These are phyloP conservation scores for Corrigiola litoralis DNA, from an alignment of 179 eudicot genomes.

Conservation along the genomic window DNA sequence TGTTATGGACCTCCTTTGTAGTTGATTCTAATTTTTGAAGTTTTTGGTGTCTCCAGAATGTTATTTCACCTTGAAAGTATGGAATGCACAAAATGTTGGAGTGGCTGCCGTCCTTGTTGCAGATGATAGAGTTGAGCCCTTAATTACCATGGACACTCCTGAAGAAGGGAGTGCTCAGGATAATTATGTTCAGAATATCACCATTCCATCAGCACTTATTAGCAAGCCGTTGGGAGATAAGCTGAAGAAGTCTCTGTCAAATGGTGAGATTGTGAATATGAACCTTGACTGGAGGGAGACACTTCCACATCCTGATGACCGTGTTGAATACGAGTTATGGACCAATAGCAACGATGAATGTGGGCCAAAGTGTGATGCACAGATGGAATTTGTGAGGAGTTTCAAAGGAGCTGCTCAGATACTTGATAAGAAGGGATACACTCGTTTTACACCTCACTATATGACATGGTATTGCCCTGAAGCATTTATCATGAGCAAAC, in stretches of 20 bases:
- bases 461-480: slow-evolving; percentile 52
- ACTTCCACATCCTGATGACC: slow-evolving; percentile 54
- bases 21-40: background rate
- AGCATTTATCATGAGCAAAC: slow-evolving; percentile 41
- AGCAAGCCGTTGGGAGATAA: slow-evolving; percentile 37
- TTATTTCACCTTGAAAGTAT: slow-evolving; percentile 59
- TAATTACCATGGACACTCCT: slow-evolving; percentile 72
- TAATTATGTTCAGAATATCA: slow-evolving; percentile 50
- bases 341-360: slow-evolving; percentile 59
- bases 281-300: slow-evolving; percentile 56
- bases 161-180: slow-evolving; percentile 44
- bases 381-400: slow-evolving; percentile 35
- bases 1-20: background rate
- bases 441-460: slow-evolving; percentile 42
- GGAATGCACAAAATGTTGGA: slow-evolving; percentile 71
- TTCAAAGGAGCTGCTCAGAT: slow-evolving; percentile 47
- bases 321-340: slow-evolving; percentile 57
- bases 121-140: slow-evolving; percentile 49
- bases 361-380: slow-evolving; percentile 51
- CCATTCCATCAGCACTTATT: slow-evolving; percentile 59
- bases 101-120: slow-evolving; percentile 66
- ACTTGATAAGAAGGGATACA: slow-evolving; percentile 38
- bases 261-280: slow-evolving; percentile 34
- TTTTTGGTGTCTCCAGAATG: slow-evolving; percentile 39
- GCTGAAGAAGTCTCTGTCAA: slow-evolving; percentile 29